These are phyloP conservation scores for Dioscorea alata DNA, from an alignment of 106 monocot species.

Conservation along the genomic window DNA sequence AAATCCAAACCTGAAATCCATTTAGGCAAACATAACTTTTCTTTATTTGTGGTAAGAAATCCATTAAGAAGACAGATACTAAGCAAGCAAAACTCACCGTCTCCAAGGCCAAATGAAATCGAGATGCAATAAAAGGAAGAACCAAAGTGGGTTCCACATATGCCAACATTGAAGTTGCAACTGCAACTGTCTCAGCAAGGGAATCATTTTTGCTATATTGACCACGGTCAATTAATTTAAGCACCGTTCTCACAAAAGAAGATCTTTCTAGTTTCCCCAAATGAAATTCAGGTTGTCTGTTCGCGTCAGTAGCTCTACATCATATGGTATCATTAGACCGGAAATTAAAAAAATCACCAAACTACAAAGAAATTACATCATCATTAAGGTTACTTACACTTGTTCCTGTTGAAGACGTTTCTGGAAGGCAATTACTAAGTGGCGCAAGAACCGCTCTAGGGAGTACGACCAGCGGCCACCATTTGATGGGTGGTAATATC, in stretches of 20 bases:
- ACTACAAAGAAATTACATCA: neutral
- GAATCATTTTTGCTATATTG: constrained; percentile 96
- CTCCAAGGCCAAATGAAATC: constrained; percentile 85
- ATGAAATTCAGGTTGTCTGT: constrained; percentile 19
- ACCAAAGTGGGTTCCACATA: constrained; percentile 92
- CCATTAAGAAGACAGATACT: no score
- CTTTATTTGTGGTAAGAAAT: no score
- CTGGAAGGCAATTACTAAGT: constrained; percentile 77
- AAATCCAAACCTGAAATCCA: neutral
- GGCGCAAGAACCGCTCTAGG: constrained; percentile 75
- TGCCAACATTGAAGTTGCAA: constrained; percentile 80
- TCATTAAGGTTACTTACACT: constrained; percentile 46
- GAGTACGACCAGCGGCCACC: constrained; percentile 95
- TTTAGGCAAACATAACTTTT: no score
- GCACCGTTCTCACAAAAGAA: constrained; percentile 58
- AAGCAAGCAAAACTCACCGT: constrained; percentile 53
- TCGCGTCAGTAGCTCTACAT: constrained; percentile 38
- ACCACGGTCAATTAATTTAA: constrained; percentile 94
- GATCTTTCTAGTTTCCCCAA: constrained; percentile 79
- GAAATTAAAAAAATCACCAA: no score
- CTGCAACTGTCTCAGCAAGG: constrained; percentile 91
- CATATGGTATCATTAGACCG: no score
- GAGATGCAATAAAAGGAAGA: constrained; percentile 80
- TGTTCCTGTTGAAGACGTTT: constrained; percentile 74
- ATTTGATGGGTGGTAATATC: constrained; percentile 99